Base-by-base conservation (phyloP, 331 rosid genomes). In the Dryas integrifolia region DNA sequence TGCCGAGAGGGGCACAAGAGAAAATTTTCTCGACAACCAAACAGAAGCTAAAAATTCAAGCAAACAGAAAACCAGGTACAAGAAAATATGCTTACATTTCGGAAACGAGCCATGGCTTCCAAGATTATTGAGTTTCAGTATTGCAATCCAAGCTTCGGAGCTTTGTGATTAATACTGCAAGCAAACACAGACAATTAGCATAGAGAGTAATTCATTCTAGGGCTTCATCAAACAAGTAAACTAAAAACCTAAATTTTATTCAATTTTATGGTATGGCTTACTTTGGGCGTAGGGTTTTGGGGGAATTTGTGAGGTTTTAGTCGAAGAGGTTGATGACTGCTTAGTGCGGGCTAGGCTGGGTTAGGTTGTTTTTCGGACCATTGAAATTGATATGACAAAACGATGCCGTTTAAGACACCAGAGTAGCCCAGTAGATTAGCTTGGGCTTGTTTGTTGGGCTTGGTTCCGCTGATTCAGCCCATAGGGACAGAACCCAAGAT, bases 41-140 rank as follows among this genome's bases (percentile, higher is more conserved):
- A 66, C 61, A 62, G 7, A 50, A 6, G 47, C 55, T 9, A 4
- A 46, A n/a, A 35, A 1, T 2, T 49, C 21, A 43, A 66, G 44
- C 41, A 61, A 56, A 67, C 62, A 21, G 55, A 73, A 38, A n/a
- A 7, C 4, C 1, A 7, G 2, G 57, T 1, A 6, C 5, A 43
- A 7, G 8, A 14, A 59, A 15, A 6, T 6, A 55, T 39, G 62
- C 86, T 82, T 76, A 85, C 88, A 44, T 82, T 79, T 65, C n/a
- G 46, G 39, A 85, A 61, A 41, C 88, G 88, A 73, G 88, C 88
- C 88, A 85, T 85, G 58, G 69, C 67, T 67, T 68, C 49, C 38
- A 38, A 74, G 40, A 66, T 13, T 12, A 52, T 39, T n/a, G 56
- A 72, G 39, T 30, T 47, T 78, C 69, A 38, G 77, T 40, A 21